phyloP scores from a whole-genome alignment of 2,329 filamentous ascomycete genomes.

The Coniella lustricola region DNA sequence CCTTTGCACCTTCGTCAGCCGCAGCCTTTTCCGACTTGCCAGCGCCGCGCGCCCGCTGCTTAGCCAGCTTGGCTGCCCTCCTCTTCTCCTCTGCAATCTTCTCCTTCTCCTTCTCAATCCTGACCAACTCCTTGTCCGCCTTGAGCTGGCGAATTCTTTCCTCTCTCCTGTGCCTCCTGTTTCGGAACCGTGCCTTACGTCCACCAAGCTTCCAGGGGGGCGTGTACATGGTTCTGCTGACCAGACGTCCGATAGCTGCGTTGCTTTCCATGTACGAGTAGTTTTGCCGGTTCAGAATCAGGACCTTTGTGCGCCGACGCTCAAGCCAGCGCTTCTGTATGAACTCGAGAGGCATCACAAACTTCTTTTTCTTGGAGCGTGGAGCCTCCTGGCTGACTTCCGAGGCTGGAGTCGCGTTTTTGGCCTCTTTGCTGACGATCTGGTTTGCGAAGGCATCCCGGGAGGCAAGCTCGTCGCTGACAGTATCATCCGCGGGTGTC shows the following conservation, averaged over 20 bases:
- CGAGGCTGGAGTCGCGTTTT: neutral
- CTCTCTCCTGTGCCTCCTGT: slow-evolving; percentile 12
- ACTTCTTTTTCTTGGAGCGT: slow-evolving; percentile 8
- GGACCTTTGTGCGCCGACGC: slow-evolving; percentile 33
- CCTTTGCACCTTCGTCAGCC: slow-evolving; percentile 11
- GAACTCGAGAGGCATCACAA: slow-evolving; percentile 8
- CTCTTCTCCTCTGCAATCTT: slow-evolving; percentile 18
- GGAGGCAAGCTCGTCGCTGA: neutral
- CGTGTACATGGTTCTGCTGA: slow-evolving; percentile 41
- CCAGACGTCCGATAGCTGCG: slow-evolving; percentile 50
- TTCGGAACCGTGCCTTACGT: slow-evolving; percentile 41
- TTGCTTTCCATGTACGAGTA: slow-evolving; percentile 56
- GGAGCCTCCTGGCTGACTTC: neutral
- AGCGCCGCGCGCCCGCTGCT: slow-evolving; percentile 17
- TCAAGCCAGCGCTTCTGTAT: slow-evolving; percentile 16
- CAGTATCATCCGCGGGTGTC: neutral
- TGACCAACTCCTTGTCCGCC: slow-evolving; percentile 20
- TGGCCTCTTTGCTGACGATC: neutral
- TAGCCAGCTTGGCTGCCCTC: slow-evolving; percentile 17
- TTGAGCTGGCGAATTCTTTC: slow-evolving; percentile 13
- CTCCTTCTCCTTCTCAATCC: slow-evolving; percentile 20
- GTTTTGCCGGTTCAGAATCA: slow-evolving; percentile 40
- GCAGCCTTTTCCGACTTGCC: slow-evolving; percentile 11
- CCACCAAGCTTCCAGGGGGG: slow-evolving; percentile 43
- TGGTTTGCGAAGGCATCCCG: neutral